A percentile compares a stretch with the other conserved stretches of the same genome.
Evolutionary conservation across 2,329 filamentous ascomycete species (phyloP).

Genomic region (Dothideomycetes sp.): DNA sequence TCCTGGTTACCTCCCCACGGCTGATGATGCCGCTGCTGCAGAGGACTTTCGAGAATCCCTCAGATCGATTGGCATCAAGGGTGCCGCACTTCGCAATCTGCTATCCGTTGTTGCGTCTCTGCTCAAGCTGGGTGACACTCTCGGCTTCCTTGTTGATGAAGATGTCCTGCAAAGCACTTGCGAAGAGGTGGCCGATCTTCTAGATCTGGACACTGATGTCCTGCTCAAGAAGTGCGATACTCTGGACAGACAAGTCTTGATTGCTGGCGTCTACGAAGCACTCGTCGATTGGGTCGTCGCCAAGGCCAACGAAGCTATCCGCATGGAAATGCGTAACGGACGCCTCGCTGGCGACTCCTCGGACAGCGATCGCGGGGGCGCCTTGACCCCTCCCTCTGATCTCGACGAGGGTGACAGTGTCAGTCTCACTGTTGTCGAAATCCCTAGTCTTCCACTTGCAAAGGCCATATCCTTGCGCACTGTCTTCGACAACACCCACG

Average conservation of each 20-base stretch:
- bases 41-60: conserved; percentile 84
- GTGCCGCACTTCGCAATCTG: conserved; percentile 66
- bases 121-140: conserved; percentile 81
- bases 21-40: conserved; percentile 82
- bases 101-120: conserved; percentile 78
- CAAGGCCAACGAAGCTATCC: conserved; percentile 80
- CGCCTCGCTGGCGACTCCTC: conserved; percentile 56
- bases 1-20: conserved; percentile 80
- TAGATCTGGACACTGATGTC: conserved; percentile 78
- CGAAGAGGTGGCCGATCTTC: conserved; percentile 76
- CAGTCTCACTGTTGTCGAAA: conserved; percentile 75
- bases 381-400: conserved; percentile 53
- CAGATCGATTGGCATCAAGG: conserved; percentile 90
- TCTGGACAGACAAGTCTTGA: conserved; percentile 70
- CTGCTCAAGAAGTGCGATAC: conserved; percentile 70
- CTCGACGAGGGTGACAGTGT: conserved; percentile 76
- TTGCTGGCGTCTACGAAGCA: conserved; percentile 83
- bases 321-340: conserved; percentile 58
- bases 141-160: conserved; percentile 73
- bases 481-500: conserved; percentile 82
- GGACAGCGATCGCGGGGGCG: conserved; percentile 46
- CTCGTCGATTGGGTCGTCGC: conserved; percentile 88
- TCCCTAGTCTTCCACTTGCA: conserved; percentile 67
- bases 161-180: conserved; percentile 78
- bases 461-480: conserved; percentile 84